Evolutionary conservation across 2,329 filamentous ascomycete species (phyloP), one percentile per base, ranked within the genome.

Genomic region (Exophiala calicioides): DNA sequence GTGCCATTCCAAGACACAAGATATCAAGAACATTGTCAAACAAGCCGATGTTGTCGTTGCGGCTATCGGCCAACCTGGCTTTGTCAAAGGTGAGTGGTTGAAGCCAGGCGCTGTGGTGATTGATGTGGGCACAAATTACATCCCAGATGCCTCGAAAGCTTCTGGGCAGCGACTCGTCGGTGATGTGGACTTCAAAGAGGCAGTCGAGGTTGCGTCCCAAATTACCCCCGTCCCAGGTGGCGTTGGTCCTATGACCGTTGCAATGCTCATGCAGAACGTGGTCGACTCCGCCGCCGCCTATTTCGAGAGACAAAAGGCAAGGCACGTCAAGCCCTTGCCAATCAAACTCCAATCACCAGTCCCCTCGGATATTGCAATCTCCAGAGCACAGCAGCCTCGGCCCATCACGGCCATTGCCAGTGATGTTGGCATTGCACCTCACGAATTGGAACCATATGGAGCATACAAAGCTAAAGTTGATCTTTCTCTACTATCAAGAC

Each of bases 211-310:
- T 31, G 93, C 90, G 15, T 95, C 90, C 2, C 81, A 87, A 62
- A 96, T 98, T 63, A 98, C 93, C 2, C 93, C 93, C 1, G 93
- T 98, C 2, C 93, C 93, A 1, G 93, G 93, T 47, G 93, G 93
- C 68, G 93, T 98, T 49, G 93, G 93, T 0, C 93, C 93, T 39
- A 98, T 98, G 93, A 98, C 93, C 3, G 90, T 98, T 55, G 93
- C 93, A 50, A 98, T 98, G 93, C 77, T 98, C 36, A 75, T 98
- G 60, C 88, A 95, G 69, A 98, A 98, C 64, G 90, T 97, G 6
- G 86, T 97, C 44, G 86, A 91, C 59, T 85, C 91, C 24, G 86
- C 93, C 26, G 85, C 84, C 37, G 74, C 80, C 47, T 90, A 88
- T 63, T 93, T 93, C 56, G 88, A 93, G 55, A 80, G 81, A 52